These are phyloP conservation scores for Tritrichomonas foetus DNA, from an alignment of 208 protist species.

Conservation along the genomic window DNA sequence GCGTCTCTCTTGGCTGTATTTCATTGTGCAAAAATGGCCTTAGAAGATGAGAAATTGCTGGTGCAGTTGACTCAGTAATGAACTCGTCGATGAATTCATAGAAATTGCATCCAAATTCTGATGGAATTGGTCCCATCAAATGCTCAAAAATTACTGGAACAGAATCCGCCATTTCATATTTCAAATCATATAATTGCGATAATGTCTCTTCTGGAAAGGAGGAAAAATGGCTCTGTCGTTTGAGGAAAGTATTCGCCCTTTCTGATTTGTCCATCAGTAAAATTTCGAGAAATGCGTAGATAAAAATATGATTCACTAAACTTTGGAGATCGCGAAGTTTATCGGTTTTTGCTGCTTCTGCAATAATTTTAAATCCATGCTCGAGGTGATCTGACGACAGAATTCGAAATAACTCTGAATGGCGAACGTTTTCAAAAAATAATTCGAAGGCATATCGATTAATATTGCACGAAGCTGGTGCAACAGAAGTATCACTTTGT, in stretches of 20 bases:
- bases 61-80: neutral
- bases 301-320: neutral
- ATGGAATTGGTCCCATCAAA: neutral
- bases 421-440: neutral
- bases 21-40: constrained; percentile 15
- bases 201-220: neutral
- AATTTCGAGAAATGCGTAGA: constrained; percentile 29
- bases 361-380: constrained; percentile 7
- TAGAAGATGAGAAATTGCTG: neutral
- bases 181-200: neutral
- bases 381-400: constrained; percentile 24
- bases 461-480: neutral
- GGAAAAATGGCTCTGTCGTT: neutral
- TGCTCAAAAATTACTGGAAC: neutral
- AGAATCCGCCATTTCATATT: constrained; percentile 1
- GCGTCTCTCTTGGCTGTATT: neutral
- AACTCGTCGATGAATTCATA: neutral
- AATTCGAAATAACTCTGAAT: neutral
- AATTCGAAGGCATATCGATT: constrained; percentile 16
- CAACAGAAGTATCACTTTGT: no score
- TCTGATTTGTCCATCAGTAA: neutral
- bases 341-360: neutral
- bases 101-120: neutral
- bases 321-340: neutral
- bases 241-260: neutral